Percentiles rank a stretch among this genome's conserved stretches.
These are phyloP conservation scores for Eucalyptus albens DNA, from an alignment of 345 rosid species.

Conservation along the genomic window DNA sequence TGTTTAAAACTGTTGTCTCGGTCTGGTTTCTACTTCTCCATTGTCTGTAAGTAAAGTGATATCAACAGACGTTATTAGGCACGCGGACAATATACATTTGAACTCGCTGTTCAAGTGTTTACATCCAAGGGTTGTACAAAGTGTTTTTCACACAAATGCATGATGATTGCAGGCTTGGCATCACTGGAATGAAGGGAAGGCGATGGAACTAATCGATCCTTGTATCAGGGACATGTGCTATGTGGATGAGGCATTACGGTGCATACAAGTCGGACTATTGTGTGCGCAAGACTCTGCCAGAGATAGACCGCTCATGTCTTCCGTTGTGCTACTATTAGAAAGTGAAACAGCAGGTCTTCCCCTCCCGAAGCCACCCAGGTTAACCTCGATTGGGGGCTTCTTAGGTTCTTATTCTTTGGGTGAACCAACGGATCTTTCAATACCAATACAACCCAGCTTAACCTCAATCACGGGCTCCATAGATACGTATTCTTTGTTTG, in stretches of 20 bases:
- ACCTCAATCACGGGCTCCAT: too few species aligned
- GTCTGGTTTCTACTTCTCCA: not conserved
- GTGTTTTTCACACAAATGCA: not conserved
- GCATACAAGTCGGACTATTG: conserved; percentile 70
- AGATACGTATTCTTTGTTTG: too few species aligned
- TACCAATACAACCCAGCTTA: too few species aligned
- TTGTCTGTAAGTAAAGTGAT: not conserved
- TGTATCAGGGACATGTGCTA: conserved; percentile 22
- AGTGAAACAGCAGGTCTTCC: conserved; percentile 47
- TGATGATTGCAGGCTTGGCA: conserved; percentile 54
- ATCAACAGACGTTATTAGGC: not conserved
- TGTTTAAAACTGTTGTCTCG: not conserved
- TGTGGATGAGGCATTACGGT: conserved; percentile 34
- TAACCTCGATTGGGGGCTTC: conserved; percentile 31
- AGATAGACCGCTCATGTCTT: conserved; percentile 57
- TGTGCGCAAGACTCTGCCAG: conserved; percentile 78
- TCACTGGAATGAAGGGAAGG: conserved; percentile 49
- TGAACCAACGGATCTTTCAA: not conserved
- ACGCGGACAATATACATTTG: not conserved
- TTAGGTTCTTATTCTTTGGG: conserved; percentile 9
- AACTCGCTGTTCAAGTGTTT: not conserved
- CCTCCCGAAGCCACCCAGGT: conserved; percentile 45
- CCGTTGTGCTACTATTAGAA: conserved; percentile 53
- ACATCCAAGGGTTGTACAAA: not conserved
- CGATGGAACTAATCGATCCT: conserved; percentile 53